Evolutionary conservation across 805 yeast species (phyloP).

Genomic region (Spathaspora hagerdaliae): DNA sequence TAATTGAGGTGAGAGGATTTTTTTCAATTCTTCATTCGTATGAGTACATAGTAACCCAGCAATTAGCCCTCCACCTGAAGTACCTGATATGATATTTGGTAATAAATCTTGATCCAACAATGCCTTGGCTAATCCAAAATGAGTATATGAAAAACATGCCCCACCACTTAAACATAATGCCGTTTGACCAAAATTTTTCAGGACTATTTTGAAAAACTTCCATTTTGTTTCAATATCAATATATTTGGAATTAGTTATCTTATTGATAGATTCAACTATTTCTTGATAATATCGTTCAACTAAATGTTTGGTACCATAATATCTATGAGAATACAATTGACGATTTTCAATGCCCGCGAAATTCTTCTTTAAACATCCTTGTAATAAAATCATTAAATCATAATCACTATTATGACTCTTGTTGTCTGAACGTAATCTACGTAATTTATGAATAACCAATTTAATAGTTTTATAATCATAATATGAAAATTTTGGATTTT

Average conservation of each 20-base stretch:
- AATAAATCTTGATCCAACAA: constrained; percentile 60
- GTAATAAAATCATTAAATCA: constrained; percentile 53
- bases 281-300: constrained; percentile 53
- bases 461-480: constrained; percentile 64
- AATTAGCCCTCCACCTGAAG: constrained; percentile 77
- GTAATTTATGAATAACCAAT: constrained; percentile 43
- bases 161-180: constrained; percentile 78
- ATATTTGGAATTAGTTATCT: constrained; percentile 33
- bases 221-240: constrained; percentile 42
- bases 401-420: too few species aligned
- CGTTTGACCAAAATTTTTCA: constrained; percentile 65
- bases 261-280: constrained; percentile 45
- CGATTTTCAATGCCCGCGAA: constrained; percentile 79
- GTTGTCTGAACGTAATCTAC: constrained; percentile 25
- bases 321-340: constrained; percentile 65
- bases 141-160: constrained; percentile 73
- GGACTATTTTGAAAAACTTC: constrained; percentile 51
- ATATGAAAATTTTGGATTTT: constrained; percentile 56
- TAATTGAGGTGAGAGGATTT: constrained; percentile 55
- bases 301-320: constrained; percentile 67
- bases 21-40: constrained; percentile 59
- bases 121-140: constrained; percentile 73
- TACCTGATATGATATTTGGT: constrained; percentile 70
- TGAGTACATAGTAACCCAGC: constrained; percentile 71
- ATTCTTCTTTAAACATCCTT: constrained; percentile 65